A percentile compares a stretch with the other conserved stretches of the same genome.
Evolutionary conservation across 225 moss, liverwort and hornwort genomes (phyloP).

Genomic region (Ulota crispa): DNA sequence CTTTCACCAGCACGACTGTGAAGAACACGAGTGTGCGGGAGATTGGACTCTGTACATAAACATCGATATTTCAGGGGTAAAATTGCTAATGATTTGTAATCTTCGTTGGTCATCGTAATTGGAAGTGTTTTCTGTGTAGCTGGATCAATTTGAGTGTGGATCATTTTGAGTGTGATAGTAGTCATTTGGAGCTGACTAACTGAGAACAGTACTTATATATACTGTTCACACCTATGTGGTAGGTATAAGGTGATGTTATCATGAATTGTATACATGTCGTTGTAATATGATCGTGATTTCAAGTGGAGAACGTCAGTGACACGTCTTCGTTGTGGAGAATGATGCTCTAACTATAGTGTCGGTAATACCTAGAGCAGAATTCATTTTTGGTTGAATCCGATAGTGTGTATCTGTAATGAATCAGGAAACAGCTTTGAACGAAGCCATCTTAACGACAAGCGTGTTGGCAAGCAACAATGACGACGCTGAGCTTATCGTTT

Average conservation of each 20-base stretch:
- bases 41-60: slow-evolving; percentile 84
- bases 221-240: neutral
- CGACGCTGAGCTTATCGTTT: slow-evolving; percentile 85
- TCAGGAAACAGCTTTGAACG: slow-evolving; percentile 86
- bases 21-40: slow-evolving; percentile 85
- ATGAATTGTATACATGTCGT: neutral
- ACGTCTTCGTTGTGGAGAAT: neutral
- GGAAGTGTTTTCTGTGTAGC: neutral
- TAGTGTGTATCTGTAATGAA: neutral
- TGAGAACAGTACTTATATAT: neutral
- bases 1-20: slow-evolving; percentile 82
- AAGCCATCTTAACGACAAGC: slow-evolving; percentile 60
- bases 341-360: neutral
- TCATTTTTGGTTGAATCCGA: neutral
- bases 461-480: slow-evolving; percentile 79
- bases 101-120: neutral
- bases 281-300: neutral
- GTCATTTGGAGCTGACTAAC: neutral
- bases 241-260: neutral
- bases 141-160: neutral
- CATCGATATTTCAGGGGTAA: slow-evolving; percentile 71
- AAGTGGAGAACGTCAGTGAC: neutral
- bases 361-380: neutral
- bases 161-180: neutral
- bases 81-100: neutral